phyloP scores from a whole-genome alignment of 208 protist genomes.

The Leishmania braziliensis region DNA sequence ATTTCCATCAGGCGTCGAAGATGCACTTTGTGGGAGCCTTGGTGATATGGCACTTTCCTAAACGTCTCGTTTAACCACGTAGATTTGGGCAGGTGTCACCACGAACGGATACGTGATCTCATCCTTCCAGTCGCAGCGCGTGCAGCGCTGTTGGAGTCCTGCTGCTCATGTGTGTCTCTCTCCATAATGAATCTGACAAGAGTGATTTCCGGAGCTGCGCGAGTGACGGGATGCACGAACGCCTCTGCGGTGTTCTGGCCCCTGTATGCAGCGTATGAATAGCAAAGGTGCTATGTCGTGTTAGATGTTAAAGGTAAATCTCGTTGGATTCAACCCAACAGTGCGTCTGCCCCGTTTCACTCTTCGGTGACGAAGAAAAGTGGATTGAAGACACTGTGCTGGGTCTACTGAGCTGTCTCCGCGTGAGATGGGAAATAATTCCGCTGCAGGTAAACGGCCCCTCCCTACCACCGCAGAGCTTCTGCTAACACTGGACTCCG shows the following conservation, averaged over 20 bases:
- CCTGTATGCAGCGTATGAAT: conserved; percentile 2
- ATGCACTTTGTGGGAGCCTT: conserved; percentile 19
- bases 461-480: background rate
- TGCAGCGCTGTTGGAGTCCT: background rate
- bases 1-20: conserved; percentile 51
- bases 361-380: background rate
- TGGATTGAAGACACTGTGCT: background rate
- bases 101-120: background rate
- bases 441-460: background rate
- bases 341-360: background rate
- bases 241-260: conserved; percentile 5
- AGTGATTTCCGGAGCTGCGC: background rate
- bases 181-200: background rate
- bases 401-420: background rate
- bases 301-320: background rate
- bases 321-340: background rate
- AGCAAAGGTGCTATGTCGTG: background rate
- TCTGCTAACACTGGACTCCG: background rate
- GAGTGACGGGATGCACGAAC: background rate
- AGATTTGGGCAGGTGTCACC: background rate
- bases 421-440: background rate
- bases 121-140: background rate
- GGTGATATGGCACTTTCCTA: conserved; percentile 9
- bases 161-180: background rate
- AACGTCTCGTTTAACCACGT: background rate